Percentiles rank a stretch among this genome's conserved stretches.
Evolutionary conservation across 352 stramenopile genomes (phyloP).

Genomic region (Phytophthora agathidicida): DNA sequence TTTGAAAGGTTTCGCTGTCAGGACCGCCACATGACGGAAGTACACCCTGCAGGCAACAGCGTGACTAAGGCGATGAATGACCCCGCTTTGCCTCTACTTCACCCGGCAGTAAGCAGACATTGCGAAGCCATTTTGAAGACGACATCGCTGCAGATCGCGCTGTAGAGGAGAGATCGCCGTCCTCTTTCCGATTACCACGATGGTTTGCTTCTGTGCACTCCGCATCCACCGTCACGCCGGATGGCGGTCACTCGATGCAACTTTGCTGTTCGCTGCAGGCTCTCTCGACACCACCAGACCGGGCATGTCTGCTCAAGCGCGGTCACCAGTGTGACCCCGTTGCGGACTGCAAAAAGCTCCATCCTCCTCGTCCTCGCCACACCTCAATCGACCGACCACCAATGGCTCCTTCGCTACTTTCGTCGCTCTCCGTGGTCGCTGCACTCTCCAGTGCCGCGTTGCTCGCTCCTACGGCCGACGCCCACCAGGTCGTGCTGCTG

Average conservation of each 20-base stretch:
- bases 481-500: conserved; percentile 50
- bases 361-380: conserved; percentile 5
- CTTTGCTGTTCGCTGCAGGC: neutral
- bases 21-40: neutral
- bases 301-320: conserved; percentile 11
- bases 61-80: neutral
- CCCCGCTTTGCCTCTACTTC: conserved; percentile 2
- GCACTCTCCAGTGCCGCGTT: conserved; percentile 36
- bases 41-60: conserved; percentile 6
- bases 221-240: conserved; percentile 12
- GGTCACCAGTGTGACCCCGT: neutral
- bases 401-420: conserved; percentile 31
- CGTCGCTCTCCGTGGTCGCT: conserved; percentile 30
- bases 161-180: conserved; percentile 24
- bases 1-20: neutral
- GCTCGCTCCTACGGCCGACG: conserved; percentile 26
- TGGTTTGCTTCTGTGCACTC: conserved; percentile 22
- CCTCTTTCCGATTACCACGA: conserved; percentile 19
- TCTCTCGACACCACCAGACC: conserved; percentile 20
- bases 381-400: neutral
- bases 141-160: conserved; percentile 8
- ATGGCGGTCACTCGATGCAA: conserved; percentile 16
- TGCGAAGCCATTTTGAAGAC: neutral
- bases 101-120: neutral
- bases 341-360: conserved; percentile 17